Percentiles rank a stretch among this genome's conserved stretches.
Conservation (phyloP, 257 asterid species). For the Solanum verrucosum region DNA sequence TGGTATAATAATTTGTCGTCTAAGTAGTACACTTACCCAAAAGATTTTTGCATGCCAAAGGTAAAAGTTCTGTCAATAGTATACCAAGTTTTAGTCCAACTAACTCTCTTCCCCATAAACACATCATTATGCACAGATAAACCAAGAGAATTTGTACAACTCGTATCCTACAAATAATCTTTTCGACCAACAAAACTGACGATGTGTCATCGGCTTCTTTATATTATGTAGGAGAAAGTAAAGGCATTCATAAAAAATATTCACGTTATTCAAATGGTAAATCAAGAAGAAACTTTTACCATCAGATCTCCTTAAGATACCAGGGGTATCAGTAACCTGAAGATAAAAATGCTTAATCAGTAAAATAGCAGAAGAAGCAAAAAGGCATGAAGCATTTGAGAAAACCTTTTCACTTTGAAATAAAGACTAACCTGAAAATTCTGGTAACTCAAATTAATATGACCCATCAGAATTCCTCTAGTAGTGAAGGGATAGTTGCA, state of each 20-base stretch:
- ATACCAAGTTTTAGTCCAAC: not conserved
- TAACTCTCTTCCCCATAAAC: not conserved
- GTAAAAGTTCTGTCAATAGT: not conserved
- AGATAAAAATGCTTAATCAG: slow-evolving; percentile 8
- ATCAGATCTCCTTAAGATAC: slow-evolving; percentile 68
- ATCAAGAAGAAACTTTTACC: slow-evolving; percentile 32
- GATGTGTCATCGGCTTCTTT: not conserved
- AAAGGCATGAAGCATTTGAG: slow-evolving; percentile 1
- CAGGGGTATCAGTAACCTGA: slow-evolving; percentile 98
- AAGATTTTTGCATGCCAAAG: not conserved
- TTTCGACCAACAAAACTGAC: not conserved
- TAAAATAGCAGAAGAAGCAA: not conserved
- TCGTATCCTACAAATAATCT: not conserved
- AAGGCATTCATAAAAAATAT: not conserved
- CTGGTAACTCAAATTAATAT: slow-evolving; percentile 70
- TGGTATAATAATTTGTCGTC: not conserved
- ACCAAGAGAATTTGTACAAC: not conserved
- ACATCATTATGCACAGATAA: not conserved
- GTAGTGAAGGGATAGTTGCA: slow-evolving; percentile 99
- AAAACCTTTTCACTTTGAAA: not conserved
- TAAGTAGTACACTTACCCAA: not conserved
- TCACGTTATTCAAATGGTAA: not conserved
- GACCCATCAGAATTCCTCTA: slow-evolving; percentile 96
- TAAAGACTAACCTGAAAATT: slow-evolving; percentile 37
- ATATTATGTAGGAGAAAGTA: not conserved